phyloP scores from a whole-genome alignment of 2,329 filamentous ascomycete genomes.

The Dactylellina sp. region DNA sequence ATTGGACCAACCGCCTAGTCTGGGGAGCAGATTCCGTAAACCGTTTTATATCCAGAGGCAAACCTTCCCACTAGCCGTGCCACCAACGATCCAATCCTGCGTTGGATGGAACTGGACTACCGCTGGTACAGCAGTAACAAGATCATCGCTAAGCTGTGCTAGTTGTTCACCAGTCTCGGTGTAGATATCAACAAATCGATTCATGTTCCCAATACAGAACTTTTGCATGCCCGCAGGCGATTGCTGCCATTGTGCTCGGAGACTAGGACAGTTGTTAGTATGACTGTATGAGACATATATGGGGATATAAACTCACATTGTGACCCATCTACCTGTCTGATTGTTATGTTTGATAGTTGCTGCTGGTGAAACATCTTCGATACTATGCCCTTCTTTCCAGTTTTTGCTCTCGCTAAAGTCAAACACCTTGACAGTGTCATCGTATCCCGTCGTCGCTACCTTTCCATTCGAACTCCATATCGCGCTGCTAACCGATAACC shows the following conservation, averaged over 20 bases:
- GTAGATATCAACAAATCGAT: constrained; percentile 93
- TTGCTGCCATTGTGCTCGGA: constrained; percentile 90
- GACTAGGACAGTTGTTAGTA: constrained; percentile 63
- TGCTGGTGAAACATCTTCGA: constrained; percentile 77
- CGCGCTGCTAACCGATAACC: constrained; percentile 89
- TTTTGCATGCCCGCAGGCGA: constrained; percentile 81
- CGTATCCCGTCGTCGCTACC: constrained; percentile 91
- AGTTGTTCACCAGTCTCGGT: constrained; percentile 84
- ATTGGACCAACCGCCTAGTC: too few relatives aligned
- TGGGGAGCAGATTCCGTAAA: too few relatives aligned
- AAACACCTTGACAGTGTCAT: constrained; percentile 90
- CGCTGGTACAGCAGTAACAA: constrained; percentile 92
- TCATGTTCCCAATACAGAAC: constrained; percentile 97
- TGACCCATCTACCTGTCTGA: constrained; percentile 91
- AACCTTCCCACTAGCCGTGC: constrained; percentile 90
- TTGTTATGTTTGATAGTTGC: constrained; percentile 86
- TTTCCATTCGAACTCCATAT: constrained; percentile 88
- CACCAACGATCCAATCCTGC: constrained; percentile 90
- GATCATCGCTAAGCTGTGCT: constrained; percentile 86
- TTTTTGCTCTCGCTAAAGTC: constrained; percentile 71
- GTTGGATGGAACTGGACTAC: constrained; percentile 91
- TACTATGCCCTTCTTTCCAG: constrained; percentile 71
- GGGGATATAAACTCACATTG: constrained; percentile 36
- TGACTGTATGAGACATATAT: background rate
- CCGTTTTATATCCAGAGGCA: constrained; percentile 88